Base-by-base conservation (phyloP, 345 rosid genomes). In the Gossypioides kirkii region DNA sequence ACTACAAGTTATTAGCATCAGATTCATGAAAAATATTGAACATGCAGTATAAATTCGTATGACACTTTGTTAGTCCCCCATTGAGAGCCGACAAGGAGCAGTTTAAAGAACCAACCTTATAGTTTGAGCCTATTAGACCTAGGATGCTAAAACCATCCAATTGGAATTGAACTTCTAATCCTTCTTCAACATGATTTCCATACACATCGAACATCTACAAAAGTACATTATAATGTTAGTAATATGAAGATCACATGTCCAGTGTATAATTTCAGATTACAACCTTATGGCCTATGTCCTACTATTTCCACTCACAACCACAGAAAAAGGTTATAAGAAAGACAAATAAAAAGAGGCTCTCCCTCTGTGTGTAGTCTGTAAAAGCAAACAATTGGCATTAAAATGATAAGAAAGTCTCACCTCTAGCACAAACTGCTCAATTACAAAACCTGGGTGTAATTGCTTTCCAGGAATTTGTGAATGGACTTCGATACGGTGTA, bases 141-240 rank as follows among this genome's bases (percentile, higher is more conserved):
- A 71, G 69, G 18, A 83, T 61, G 47, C n/a, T 7, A 81, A 78
- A 84, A 42, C 97, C 94, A 76, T 83, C 76, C 45, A 80, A n/a
- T 10, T 58, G 28, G 25, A 91, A 16, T 61, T 52, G 53, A 72
- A 91, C 86, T 53, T 81, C 83, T 10, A 75, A 50, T 12, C 86
- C 91, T 69, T 86, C 70, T 49, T 14, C 23, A 59, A 79, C 81
- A 77, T 87, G 94, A 78, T 91, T 91, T 32, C 76, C 69, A 58
- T 82, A 87, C 52, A 76, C 78, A 81, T 91, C 94, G 47, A 87
- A 76, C 82, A 86, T 72, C 94, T 91, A 79, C 56, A 59, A 3
- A 43, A 67, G 17, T 23, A 50, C 3, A 58, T 20, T 22, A 47
- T 72, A 13, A 68, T 56, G 60, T 70, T 23, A 85, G 69, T 45